These are phyloP conservation scores for Wickerhamiella azyma DNA, from an alignment of 805 yeast genomes.

Conservation along the genomic window DNA sequence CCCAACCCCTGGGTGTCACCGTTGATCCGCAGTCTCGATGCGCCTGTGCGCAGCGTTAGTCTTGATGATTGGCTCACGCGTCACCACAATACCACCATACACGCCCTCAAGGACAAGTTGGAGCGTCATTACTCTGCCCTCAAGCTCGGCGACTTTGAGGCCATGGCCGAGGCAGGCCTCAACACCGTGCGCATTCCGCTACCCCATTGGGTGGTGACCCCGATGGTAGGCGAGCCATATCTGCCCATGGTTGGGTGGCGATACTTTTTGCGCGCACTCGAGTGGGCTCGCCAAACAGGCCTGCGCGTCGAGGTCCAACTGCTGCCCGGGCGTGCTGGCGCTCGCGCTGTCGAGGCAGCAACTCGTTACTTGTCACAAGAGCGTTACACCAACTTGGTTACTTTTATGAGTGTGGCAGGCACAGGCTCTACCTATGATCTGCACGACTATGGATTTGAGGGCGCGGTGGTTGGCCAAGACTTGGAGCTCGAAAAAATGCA, in stretches of 20 bases:
- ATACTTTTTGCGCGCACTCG: constrained; percentile 50
- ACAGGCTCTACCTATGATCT: constrained; percentile 56
- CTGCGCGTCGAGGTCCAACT: constrained; percentile 62
- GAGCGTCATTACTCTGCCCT: constrained; percentile 56
- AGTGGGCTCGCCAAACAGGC: constrained; percentile 49
- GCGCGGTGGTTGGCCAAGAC: constrained; percentile 77
- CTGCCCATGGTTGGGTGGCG: constrained; percentile 43
- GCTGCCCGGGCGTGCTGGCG: constrained; percentile 28
- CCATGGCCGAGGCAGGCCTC: constrained; percentile 47
- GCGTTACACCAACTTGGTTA: constrained; percentile 50
- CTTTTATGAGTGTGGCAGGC: constrained; percentile 38
- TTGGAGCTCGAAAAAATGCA: constrained; percentile 18
- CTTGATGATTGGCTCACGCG: constrained; percentile 77
- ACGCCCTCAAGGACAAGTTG: constrained; percentile 33
- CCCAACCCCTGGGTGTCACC: constrained; percentile 23
- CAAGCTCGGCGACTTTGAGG: constrained; percentile 53
- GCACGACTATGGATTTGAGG: constrained; percentile 31
- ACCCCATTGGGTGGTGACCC: constrained; percentile 68
- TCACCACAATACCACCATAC: neutral
- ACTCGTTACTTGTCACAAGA: constrained; percentile 47
- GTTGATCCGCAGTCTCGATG: constrained; percentile 15
- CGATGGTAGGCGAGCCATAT: constrained; percentile 33
- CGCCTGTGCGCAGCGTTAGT: constrained; percentile 50
- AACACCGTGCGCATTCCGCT: constrained; percentile 67
- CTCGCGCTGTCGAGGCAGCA: constrained; percentile 40